phyloP scores from a whole-genome alignment of 2,329 filamentous ascomycete species.

The Xylariaceae sp. region DNA sequence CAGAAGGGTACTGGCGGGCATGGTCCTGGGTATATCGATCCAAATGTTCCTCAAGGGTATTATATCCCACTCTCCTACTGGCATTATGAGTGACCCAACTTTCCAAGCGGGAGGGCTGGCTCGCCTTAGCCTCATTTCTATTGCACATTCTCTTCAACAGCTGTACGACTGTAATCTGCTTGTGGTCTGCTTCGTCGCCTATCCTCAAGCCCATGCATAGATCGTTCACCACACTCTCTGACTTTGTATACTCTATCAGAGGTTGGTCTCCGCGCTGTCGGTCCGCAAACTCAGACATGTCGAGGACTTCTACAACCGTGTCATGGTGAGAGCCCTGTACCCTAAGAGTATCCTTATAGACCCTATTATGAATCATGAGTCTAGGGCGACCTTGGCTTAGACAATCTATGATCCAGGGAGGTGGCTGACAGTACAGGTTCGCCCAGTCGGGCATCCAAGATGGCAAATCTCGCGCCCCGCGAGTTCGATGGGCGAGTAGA shows the following conservation, averaged over 20 bases:
- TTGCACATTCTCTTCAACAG: background rate
- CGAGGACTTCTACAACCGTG: background rate
- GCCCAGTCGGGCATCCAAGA: slow-evolving; percentile 16
- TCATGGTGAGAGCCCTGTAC: background rate
- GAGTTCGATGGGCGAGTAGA: slow-evolving; percentile 13
- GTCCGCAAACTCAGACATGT: background rate
- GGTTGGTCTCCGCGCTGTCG: background rate
- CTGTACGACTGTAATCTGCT: background rate
- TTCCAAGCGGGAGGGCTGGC: background rate
- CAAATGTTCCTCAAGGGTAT: background rate
- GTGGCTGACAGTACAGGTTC: slow-evolving; percentile 9
- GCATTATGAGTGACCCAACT: slow-evolving; percentile 3
- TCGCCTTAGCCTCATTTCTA: background rate
- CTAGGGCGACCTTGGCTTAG: background rate
- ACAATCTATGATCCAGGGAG: slow-evolving; percentile 10
- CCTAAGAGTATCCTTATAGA: background rate
- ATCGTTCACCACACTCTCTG: background rate
- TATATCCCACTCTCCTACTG: background rate
- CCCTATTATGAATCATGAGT: background rate
- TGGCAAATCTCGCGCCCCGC: slow-evolving; percentile 1
- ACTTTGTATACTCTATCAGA: background rate
- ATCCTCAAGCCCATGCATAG: slow-evolving; percentile 4
- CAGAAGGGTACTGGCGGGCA: background rate
- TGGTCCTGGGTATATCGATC: background rate
- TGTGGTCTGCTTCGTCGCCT: background rate